phyloP scores from a whole-genome alignment of 2,329 filamentous ascomycete genomes.

The Scolecobasidium constrictum region DNA sequence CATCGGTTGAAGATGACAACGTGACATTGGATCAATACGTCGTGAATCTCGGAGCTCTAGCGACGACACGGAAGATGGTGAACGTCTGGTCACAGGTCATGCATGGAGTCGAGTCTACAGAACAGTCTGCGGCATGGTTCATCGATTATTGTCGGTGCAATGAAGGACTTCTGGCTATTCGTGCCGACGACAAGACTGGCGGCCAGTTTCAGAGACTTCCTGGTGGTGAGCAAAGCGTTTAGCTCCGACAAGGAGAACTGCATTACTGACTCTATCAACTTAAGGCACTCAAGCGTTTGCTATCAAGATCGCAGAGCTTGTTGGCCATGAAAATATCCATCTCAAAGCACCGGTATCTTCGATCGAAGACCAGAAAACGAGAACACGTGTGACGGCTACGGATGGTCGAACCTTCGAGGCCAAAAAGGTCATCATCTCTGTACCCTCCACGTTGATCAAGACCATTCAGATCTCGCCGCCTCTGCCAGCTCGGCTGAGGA shows the following conservation, averaged over 20 bases:
- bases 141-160: conserved; percentile 45
- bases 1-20: neutral
- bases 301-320: neutral
- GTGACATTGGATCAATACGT: conserved; percentile 1
- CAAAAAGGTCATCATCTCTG: conserved; percentile 37
- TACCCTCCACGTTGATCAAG: conserved; percentile 36
- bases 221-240: conserved; percentile 27
- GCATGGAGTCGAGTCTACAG: conserved; percentile 37
- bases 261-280: neutral
- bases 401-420: conserved; percentile 22
- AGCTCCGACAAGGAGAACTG: neutral
- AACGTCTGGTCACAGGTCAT: neutral
- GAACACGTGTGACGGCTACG: conserved; percentile 16
- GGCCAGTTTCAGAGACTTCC: conserved; percentile 41
- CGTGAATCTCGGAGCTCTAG: neutral
- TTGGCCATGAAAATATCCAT: neutral
- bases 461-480: conserved; percentile 37
- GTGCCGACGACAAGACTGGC: conserved; percentile 40
- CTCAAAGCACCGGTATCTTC: neutral
- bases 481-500: conserved; percentile 31
- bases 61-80: neutral
- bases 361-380: neutral
- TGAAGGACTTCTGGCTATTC: conserved; percentile 41
- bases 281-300: conserved; percentile 3
- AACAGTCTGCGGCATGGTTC: conserved; percentile 43